Base-by-base conservation (phyloP, 441 rosid species). In the Aquilaria agallochum region DNA sequence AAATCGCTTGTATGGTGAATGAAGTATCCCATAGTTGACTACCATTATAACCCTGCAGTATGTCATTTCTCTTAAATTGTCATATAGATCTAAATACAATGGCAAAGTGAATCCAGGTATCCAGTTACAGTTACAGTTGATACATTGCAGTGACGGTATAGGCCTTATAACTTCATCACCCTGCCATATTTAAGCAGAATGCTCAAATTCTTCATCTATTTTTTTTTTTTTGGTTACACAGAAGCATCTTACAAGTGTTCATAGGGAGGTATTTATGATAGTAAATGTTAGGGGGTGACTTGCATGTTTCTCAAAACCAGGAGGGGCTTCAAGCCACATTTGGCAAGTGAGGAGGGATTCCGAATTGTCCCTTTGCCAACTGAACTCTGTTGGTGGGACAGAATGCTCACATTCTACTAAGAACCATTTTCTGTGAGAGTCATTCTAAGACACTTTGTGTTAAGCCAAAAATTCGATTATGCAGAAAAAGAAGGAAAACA, bases 11-110 rank as follows among this genome's bases (percentile, higher is more conserved):
- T 73, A 84, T 73, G 61, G 91, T 78, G 74, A 95, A 91, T 71
- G 89, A 70, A 8, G 97, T 81, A 71, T 95, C 98, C 99, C 99
- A 95, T 54, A 86, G 73, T 80, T 91, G 99, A 79, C 97, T 87
- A 68, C 99, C 99, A 71, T 94, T 91, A 58, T 89, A 92, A 74
- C 97, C 96, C 99, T 95, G 89, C 76, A 73, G 54, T 52, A 59
- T 20, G 31, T 65, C 40, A 59, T 11, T 20, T 42, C 53, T 12
- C 42, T 1, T 58, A 56, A 31, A 52, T 63, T 31, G 36, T 14
- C 44, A 36, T 52, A 34, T 20, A 53, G 14, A 32, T 48, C 54
- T 45, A 14, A 32, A 59, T 36, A n/a, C 46, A 15, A 33, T 33
- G 14, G 12, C 59, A 59, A 59, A 36, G 40, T 50, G 59, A 14